A percentile compares a stretch with the other conserved stretches of the same genome.
Evolutionary conservation across 768 basidiomycete genomes (phyloP).

Genomic region (Lactarius indigo): DNA sequence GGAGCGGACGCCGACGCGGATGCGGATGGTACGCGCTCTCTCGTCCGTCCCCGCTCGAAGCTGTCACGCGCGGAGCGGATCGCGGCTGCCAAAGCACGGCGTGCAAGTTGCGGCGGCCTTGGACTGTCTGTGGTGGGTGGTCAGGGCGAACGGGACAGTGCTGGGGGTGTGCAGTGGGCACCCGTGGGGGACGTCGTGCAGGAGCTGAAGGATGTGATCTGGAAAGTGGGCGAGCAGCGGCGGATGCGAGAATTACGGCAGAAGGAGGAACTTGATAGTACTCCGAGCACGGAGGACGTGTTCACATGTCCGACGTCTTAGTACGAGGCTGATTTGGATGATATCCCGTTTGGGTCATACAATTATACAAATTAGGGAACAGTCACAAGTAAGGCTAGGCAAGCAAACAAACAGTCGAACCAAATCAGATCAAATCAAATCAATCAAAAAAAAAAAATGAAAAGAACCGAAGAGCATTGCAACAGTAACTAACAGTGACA

Average conservation of each 20-base stretch:
- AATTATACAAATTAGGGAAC: conserved; percentile 24
- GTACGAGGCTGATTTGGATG: conserved; percentile 10
- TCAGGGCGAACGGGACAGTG: conserved; percentile 22
- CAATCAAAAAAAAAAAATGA: background rate
- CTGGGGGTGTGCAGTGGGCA: conserved; percentile 52
- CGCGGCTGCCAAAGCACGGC: conserved; percentile 47
- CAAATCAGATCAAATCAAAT: background rate
- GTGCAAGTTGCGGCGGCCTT: conserved; percentile 39
- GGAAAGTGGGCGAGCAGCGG: conserved; percentile 75
- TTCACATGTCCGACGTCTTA: background rate
- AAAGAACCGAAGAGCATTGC: conserved; percentile 8
- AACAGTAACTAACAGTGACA: background rate
- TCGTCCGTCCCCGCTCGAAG: conserved; percentile 58
- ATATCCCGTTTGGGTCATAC: conserved; percentile 18
- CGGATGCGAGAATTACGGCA: conserved; percentile 31
- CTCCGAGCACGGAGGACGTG: conserved; percentile 1
- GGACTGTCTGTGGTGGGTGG: conserved; percentile 26
- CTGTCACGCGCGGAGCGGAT: conserved; percentile 76
- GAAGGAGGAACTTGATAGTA: conserved; percentile 15
- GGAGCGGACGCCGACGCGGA: conserved; percentile 51
- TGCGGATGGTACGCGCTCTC: conserved; percentile 29
- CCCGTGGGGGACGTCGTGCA: conserved; percentile 78
- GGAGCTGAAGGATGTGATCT: conserved; percentile 82
- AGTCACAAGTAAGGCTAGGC: conserved; percentile 17
- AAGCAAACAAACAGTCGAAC: conserved; percentile 8